Evolutionary conservation across 2,329 filamentous ascomycete genomes (phyloP).

Genomic region (Fusarium multiceps): DNA sequence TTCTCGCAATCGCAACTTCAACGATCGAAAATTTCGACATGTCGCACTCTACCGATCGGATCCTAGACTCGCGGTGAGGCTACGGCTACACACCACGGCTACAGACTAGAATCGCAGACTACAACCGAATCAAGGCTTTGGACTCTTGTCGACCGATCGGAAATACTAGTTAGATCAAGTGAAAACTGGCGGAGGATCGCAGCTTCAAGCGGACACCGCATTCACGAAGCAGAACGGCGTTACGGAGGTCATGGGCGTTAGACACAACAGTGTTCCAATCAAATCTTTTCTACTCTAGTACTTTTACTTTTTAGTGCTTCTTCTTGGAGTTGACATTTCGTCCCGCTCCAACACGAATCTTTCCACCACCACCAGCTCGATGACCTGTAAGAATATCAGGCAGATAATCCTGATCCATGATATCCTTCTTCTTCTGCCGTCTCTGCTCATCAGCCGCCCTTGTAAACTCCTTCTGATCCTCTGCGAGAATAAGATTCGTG

Average conservation of each 20-base stretch:
- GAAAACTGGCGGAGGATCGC: neutral
- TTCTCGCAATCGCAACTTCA: neutral
- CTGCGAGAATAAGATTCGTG: constrained; percentile 81
- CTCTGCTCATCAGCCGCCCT: constrained; percentile 71
- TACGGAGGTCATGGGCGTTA: constrained; percentile 38
- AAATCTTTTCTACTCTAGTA: constrained; percentile 12
- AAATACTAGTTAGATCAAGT: neutral
- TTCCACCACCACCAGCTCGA: constrained; percentile 71
- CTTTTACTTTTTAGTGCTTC: constrained; percentile 55
- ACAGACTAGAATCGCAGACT: no score
- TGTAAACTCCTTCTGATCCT: constrained; percentile 95
- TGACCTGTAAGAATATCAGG: constrained; percentile 87
- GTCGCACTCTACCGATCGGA: neutral
- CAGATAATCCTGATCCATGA: constrained; percentile 96
- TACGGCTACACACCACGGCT: no score
- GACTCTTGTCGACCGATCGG: no score
- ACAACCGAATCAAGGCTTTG: no score
- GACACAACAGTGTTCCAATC: constrained; percentile 33
- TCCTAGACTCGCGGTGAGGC: no score
- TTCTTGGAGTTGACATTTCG: constrained; percentile 85
- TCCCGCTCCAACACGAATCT: constrained; percentile 85
- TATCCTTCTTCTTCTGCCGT: constrained; percentile 77
- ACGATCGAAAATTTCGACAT: neutral
- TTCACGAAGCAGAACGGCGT: no score
- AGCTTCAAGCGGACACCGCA: no score